Conservation (phyloP, 306 rosid genomes). For the Malus fusca region DNA sequence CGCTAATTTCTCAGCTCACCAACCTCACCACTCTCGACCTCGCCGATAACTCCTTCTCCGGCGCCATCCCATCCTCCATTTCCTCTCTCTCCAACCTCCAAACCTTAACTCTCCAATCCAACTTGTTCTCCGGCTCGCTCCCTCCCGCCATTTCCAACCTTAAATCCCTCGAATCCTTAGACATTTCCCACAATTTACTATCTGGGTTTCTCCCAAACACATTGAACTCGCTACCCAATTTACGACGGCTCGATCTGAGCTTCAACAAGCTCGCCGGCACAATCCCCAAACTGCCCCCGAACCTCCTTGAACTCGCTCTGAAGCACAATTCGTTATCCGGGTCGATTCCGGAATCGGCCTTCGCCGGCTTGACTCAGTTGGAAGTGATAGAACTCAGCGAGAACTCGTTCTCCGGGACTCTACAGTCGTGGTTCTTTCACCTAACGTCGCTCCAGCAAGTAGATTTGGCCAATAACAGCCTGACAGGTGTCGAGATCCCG, state of each 20-base stretch:
- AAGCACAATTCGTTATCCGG: slow-evolving; percentile 62
- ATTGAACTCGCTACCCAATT: slow-evolving; percentile 29
- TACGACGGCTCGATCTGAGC: slow-evolving; percentile 67
- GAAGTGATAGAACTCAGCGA: slow-evolving; percentile 79
- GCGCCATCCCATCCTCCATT: slow-evolving; percentile 59
- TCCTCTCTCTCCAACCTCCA: slow-evolving; percentile 58
- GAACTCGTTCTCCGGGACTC: slow-evolving; percentile 41
- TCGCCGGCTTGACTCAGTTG: slow-evolving; percentile 36
- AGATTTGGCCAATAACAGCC: slow-evolving; percentile 57
- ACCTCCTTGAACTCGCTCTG: slow-evolving; percentile 58
- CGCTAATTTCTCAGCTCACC: slow-evolving; percentile 56
- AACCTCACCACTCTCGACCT: slow-evolving; percentile 54
- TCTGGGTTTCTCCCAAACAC: slow-evolving; percentile 48
- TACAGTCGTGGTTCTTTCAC: slow-evolving; percentile 60
- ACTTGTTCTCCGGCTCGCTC: slow-evolving; percentile 51
- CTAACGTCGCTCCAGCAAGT: slow-evolving; percentile 69
- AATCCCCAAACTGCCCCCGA: slow-evolving; percentile 55
- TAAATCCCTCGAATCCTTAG: slow-evolving; percentile 50
- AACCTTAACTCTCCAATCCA: slow-evolving; percentile 59
- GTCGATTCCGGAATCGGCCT: slow-evolving; percentile 36
- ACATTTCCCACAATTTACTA: slow-evolving; percentile 49
- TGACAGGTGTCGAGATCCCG: slow-evolving; percentile 48
- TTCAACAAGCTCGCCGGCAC: slow-evolving; percentile 57
- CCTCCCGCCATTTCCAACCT: slow-evolving; percentile 45
- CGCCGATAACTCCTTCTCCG: slow-evolving; percentile 58